Evolutionary conservation across 2,329 filamentous ascomycete genomes (phyloP), one percentile per base, ranked within the genome.

Genomic region (Aspergillus alliaceus): DNA sequence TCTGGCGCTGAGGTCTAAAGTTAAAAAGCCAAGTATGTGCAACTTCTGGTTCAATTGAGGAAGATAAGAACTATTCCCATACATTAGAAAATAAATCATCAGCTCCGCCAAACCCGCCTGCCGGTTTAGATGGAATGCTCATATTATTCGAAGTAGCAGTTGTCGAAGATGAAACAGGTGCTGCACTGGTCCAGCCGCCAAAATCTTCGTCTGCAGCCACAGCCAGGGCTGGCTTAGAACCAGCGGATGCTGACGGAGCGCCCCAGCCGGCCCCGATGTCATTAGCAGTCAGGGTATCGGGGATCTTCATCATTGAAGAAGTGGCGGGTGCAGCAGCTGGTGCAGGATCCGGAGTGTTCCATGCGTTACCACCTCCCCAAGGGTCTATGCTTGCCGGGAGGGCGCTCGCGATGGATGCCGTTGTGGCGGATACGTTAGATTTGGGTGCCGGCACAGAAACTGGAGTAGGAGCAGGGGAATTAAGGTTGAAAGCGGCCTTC

Each of bases 1-100:
- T 44, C 35, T 58, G 51, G 56, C 51, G 56, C 51, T 54, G 46
- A 57, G 52, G 48, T 63, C 57, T 61, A 63, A 51, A 34, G 51
- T 56, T n/a, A n/a, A n/a, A 56, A 57, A 35, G 59, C 55, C 52
- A 61, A 54, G 29, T 63, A 57, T 58, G 58, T 53, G 49, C 48
- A 51, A 37, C 35, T 47, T 53, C 25, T 22, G 25, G 39, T n/a
- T 24, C 32, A 27, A 40, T 49, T 40, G 20, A 24, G 42, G 34
- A 46, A 39, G 51, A 54, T 49, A 56, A 32, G 37, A 39, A 53
- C 52, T 78, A 97, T 78, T 92, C 85, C 93, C 93, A 98, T 50
- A 98, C 93, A 75, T 98, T 98, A 31, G 89, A 92, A 76, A 98
- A 98, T 68, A 98, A 74, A 77, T 98, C 93, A 64, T 97, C 93